A percentile compares a stretch with the other conserved stretches of the same genome.
Evolutionary conservation across 352 stramenopile species (phyloP).

Genomic region (Pseudoperonospora humuli): DNA sequence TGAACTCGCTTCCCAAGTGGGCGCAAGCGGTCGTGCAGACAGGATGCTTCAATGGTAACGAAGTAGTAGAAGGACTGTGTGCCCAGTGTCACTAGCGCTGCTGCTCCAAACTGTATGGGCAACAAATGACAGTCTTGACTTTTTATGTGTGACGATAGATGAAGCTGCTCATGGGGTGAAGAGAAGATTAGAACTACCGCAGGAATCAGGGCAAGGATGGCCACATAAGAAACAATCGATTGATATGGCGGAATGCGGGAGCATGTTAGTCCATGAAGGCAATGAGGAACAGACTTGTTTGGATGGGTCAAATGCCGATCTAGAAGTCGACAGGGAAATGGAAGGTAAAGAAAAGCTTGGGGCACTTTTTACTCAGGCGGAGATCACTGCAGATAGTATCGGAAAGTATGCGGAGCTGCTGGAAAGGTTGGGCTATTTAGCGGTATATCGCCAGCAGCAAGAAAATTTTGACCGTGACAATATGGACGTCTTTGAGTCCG

Average conservation of each 20-base stretch:
- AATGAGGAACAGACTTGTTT: slow-evolving; percentile 12
- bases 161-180: slow-evolving; percentile 4
- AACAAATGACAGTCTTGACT: neutral
- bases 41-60: slow-evolving; percentile 49
- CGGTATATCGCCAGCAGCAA: slow-evolving; percentile 27
- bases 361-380: slow-evolving; percentile 39
- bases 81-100: neutral
- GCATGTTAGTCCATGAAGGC: slow-evolving; percentile 8
- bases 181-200: slow-evolving; percentile 8
- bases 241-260: neutral
- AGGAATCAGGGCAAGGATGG: slow-evolving; percentile 1
- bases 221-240: slow-evolving; percentile 9
- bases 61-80: neutral
- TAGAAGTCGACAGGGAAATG: slow-evolving; percentile 6
- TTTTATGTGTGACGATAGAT: slow-evolving; percentile 5
- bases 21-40: slow-evolving; percentile 42
- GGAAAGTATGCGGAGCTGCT: slow-evolving; percentile 63
- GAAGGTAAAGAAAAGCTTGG: slow-evolving; percentile 19
- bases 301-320: slow-evolving; percentile 15
- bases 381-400: slow-evolving; percentile 44
- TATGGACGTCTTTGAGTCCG: slow-evolving; percentile 34
- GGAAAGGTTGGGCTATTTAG: slow-evolving; percentile 29
- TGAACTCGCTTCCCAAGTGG: slow-evolving; percentile 48
- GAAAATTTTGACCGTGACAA: slow-evolving; percentile 21
- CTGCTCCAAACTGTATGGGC: neutral